phyloP scores from a whole-genome alignment of 345 rosid genomes.

The Eucalyptus polyanthemos region DNA sequence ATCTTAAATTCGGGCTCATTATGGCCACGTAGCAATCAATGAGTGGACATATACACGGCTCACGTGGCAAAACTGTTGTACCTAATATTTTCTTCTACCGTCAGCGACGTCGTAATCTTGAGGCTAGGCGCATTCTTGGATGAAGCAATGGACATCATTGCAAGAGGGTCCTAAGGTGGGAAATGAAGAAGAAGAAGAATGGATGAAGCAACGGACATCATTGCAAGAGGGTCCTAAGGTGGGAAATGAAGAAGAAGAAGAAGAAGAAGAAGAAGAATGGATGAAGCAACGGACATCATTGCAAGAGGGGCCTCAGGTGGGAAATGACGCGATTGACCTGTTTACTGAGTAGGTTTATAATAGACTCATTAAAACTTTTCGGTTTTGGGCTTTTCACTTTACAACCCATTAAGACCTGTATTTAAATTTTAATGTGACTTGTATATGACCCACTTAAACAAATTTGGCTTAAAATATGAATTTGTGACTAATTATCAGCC shows the following conservation, averaged over 20 bases:
- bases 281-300: too few species aligned
- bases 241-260: too few species aligned
- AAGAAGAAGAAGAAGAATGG: too few species aligned
- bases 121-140: background rate
- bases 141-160: background rate
- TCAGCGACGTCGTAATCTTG: background rate
- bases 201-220: too few species aligned
- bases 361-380: background rate
- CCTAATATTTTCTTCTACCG: background rate
- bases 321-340: background rate
- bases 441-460: background rate
- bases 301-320: background rate
- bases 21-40: background rate
- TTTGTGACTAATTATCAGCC: background rate
- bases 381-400: background rate
- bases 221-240: too few species aligned
- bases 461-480: background rate
- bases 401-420: background rate
- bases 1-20: too few species aligned
- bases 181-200: too few species aligned
- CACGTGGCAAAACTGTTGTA: background rate
- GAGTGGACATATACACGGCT: background rate
- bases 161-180: too few species aligned
- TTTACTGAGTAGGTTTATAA: background rate
- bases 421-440: background rate